Evolutionary conservation across 1,284 basidiomycete genomes (phyloP).

Genomic region (Rhodotorula glutinis): DNA sequence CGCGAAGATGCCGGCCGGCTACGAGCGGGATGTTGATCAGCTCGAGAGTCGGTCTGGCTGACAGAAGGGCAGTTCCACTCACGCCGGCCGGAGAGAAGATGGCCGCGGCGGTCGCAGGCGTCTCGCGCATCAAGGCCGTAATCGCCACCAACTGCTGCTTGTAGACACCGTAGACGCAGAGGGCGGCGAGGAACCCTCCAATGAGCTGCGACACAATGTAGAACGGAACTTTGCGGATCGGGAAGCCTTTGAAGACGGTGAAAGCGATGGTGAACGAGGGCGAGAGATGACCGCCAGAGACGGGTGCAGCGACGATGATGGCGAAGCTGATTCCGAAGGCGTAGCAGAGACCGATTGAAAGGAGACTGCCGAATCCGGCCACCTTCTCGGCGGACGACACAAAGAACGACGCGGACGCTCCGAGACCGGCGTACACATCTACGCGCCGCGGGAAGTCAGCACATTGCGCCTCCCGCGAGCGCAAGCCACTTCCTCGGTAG

Average conservation of each 20-base stretch:
- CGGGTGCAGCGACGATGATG: conserved; percentile 35
- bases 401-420: conserved; percentile 30
- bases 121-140: conserved; percentile 13
- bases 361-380: conserved; percentile 30
- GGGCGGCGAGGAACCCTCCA: conserved; percentile 65
- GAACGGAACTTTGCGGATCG: conserved; percentile 69
- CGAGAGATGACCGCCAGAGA: conserved; percentile 40
- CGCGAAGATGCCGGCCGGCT: conserved; percentile 28
- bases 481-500: too few species aligned
- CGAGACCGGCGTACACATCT: conserved; percentile 27
- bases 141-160: conserved; percentile 63
- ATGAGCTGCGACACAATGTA: conserved; percentile 69
- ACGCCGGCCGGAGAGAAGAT: conserved; percentile 34
- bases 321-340: conserved; percentile 39
- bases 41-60: too few species aligned
- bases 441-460: too few species aligned
- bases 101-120: background rate
- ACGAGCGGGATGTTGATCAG: too few species aligned
- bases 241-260: conserved; percentile 55
- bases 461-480: too few species aligned
- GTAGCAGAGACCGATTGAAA: conserved; percentile 36
- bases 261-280: conserved; percentile 42
- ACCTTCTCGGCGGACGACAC: conserved; percentile 25
- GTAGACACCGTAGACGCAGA: conserved; percentile 70
- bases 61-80: too few species aligned